Percentiles rank a stretch among this genome's conserved stretches.
Evolutionary conservation across 768 basidiomycete genomes (phyloP).

Genomic region (Lyophyllum shimeji): DNA sequence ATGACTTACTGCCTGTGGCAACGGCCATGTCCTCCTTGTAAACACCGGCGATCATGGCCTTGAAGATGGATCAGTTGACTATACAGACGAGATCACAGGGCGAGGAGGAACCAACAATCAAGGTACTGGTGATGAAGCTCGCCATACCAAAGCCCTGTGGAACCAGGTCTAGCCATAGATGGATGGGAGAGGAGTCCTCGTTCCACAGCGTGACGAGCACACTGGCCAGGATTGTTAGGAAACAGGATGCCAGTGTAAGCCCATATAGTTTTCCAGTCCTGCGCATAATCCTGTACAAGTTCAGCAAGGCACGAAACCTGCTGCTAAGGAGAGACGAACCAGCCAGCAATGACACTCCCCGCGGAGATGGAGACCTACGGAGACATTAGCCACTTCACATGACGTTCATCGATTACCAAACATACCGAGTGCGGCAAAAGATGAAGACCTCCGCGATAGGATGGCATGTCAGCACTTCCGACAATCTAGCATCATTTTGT

Average conservation of each 20-base stretch:
- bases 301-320: conserved; percentile 8
- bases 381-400: conserved; percentile 17
- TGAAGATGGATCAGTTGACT: conserved; percentile 26
- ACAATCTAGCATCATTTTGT: conserved; percentile 8
- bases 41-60: conserved; percentile 88
- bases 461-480: conserved; percentile 11
- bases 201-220: conserved; percentile 67
- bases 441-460: conserved; percentile 61
- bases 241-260: conserved; percentile 68
- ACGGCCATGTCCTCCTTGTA: conserved; percentile 81
- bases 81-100: conserved; percentile 9
- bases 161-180: conserved; percentile 76
- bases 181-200: conserved; percentile 53
- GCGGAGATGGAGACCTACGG: conserved; percentile 72
- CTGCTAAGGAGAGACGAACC: conserved; percentile 42
- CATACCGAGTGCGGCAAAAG: conserved; percentile 88
- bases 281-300: conserved; percentile 68
- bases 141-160: conserved; percentile 86
- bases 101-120: conserved; percentile 62
- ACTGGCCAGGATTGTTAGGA: conserved; percentile 58
- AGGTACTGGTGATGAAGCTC: conserved; percentile 79
- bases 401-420: conserved; percentile 12
- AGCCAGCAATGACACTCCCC: conserved; percentile 89
- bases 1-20: conserved; percentile 81
- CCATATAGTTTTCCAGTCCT: conserved; percentile 83